Percentiles rank a stretch among this genome's conserved stretches.
phyloP scores from a whole-genome alignment of 305 asterid genomes.

The Fraxinus sp. region DNA sequence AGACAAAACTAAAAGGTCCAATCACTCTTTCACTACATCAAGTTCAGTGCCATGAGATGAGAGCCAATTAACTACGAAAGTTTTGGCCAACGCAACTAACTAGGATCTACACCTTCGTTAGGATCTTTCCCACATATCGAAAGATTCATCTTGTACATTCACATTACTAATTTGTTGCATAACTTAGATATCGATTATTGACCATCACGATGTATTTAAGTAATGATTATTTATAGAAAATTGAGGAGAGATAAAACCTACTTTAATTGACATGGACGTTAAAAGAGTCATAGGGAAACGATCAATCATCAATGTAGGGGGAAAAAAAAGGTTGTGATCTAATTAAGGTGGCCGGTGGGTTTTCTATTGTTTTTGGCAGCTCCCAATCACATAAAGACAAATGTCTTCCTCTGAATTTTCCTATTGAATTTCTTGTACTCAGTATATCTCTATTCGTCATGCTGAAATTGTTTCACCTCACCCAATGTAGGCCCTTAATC shows the following conservation, averaged over 20 bases:
- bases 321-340: too few relatives aligned
- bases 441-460: background rate
- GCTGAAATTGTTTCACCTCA: background rate
- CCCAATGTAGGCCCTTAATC: background rate
- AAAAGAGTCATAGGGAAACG: background rate
- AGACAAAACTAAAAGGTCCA: background rate
- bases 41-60: background rate
- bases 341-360: too few relatives aligned
- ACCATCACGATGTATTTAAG: background rate
- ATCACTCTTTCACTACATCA: background rate
- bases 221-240: background rate
- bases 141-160: background rate
- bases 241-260: background rate
- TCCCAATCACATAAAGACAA: too few relatives aligned
- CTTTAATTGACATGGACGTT: background rate
- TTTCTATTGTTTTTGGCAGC: too few relatives aligned
- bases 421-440: too few relatives aligned
- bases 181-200: background rate
- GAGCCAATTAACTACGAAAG: background rate
- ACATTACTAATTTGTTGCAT: background rate
- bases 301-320: background rate
- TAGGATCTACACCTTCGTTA: background rate
- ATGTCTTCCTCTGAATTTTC: too few relatives aligned
- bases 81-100: background rate
- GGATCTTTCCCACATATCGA: background rate